A percentile compares a stretch with the other conserved stretches of the same genome.
Conservation (phyloP, 768 basidiomycete genomes). For the Boletus vermiculosoides region DNA sequence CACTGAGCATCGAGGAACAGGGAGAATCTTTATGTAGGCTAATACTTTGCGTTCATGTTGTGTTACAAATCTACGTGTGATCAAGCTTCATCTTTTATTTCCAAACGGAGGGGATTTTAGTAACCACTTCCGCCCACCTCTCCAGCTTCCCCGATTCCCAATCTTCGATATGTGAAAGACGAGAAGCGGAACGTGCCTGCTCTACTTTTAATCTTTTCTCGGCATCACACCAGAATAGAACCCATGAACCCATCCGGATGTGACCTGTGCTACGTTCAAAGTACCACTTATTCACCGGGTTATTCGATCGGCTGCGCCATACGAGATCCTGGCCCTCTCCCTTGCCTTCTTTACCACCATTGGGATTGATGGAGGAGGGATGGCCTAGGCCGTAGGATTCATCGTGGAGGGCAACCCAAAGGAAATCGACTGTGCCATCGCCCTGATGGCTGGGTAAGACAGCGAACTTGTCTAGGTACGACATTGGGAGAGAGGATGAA, state of each 20-base stretch:
- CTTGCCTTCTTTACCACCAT: constrained; percentile 85
- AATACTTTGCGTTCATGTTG: not conserved
- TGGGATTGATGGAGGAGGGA: constrained; percentile 91
- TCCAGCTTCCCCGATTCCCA: constrained; percentile 74
- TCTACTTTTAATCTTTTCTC: constrained; percentile 79
- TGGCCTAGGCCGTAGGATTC: constrained; percentile 97
- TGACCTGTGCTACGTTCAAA: constrained; percentile 95
- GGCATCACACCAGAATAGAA: constrained; percentile 98
- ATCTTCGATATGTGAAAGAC: constrained; percentile 68
- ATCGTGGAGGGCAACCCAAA: constrained; percentile 98
- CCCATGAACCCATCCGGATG: constrained; percentile 81
- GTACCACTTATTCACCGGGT: constrained; percentile 99
- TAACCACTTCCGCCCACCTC: constrained; percentile 66
- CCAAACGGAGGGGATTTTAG: constrained; percentile 80
- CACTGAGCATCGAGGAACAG: constrained; percentile 9
- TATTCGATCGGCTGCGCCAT: constrained; percentile 90
- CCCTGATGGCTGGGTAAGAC: constrained; percentile 94
- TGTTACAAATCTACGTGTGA: constrained; percentile 17
- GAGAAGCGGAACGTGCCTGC: constrained; percentile 60
- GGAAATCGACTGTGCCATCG: constrained; percentile 97
- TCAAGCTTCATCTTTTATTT: constrained; percentile 33
- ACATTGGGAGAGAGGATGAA: constrained; percentile 47
- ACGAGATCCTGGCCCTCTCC: constrained; percentile 94
- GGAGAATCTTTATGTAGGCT: not conserved
- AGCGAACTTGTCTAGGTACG: constrained; percentile 98